Conservation (phyloP, 2,329 filamentous ascomycete species). For the Elsinoe arachidis region DNA sequence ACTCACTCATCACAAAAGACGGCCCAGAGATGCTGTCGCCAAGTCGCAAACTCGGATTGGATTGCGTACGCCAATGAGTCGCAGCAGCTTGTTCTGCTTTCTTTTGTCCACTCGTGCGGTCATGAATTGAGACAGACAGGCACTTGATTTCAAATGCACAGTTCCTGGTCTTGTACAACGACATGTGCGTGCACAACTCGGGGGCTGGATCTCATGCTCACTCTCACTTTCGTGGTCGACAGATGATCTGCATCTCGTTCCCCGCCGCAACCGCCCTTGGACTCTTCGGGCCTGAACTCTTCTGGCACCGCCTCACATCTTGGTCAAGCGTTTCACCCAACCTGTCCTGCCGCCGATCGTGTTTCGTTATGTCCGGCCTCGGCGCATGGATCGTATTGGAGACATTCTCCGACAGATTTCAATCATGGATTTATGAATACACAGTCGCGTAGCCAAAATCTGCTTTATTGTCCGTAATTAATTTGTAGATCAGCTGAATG, state of each 20-base stretch:
- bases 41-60: neutral
- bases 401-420: too few species aligned
- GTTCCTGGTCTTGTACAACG: neutral
- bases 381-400: too few species aligned
- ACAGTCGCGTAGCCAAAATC: too few species aligned
- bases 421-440: too few species aligned
- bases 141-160: neutral
- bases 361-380: neutral
- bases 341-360: neutral
- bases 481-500: too few species aligned
- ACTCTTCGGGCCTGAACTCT: neutral
- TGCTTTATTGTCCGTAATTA: too few species aligned
- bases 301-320: too few species aligned
- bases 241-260: neutral
- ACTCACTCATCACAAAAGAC: neutral
- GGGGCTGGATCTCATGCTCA: neutral
- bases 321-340: neutral
- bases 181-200: neutral
- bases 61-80: conserved; percentile 11
- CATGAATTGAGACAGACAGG: neutral
- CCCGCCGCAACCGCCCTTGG: neutral
- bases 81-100: neutral
- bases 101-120: neutral
- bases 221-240: neutral
- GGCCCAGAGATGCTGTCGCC: neutral